phyloP scores from a whole-genome alignment of 2,329 filamentous ascomycete species.

The Xylaria sp. region DNA sequence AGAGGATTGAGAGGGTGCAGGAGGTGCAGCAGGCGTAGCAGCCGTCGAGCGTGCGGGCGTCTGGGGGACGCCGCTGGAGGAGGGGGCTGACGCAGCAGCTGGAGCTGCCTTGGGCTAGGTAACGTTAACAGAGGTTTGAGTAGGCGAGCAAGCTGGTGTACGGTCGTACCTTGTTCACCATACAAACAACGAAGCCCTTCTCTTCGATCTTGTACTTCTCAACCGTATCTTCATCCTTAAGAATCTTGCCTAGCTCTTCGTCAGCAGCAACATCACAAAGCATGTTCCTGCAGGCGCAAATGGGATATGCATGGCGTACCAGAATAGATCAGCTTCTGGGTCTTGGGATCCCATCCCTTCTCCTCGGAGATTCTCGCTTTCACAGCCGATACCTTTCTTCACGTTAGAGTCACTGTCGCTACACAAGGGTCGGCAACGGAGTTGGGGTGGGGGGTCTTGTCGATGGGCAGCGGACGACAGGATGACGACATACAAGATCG shows the following conservation, averaged over 20 bases:
- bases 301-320: slow-evolving; percentile 58
- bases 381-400: slow-evolving; percentile 74
- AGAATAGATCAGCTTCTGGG: slow-evolving; percentile 97
- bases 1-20: slow-evolving; percentile 52
- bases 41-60: slow-evolving; percentile 62
- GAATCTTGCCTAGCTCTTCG: slow-evolving; percentile 79
- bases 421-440: slow-evolving; percentile 4
- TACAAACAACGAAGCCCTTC: slow-evolving; percentile 99
- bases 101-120: slow-evolving; percentile 70
- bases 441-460: slow-evolving; percentile 7
- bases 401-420: slow-evolving; percentile 26
- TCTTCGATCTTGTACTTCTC: slow-evolving; percentile 98
- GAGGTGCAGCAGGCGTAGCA: slow-evolving; percentile 53
- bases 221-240: slow-evolving; percentile 96
- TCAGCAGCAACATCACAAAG: slow-evolving; percentile 29
- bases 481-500: slow-evolving; percentile 73
- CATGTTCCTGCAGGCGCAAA: neutral
- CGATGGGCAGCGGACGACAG: slow-evolving; percentile 25
- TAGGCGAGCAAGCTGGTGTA: slow-evolving; percentile 4
- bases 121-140: slow-evolving; percentile 3
- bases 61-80: slow-evolving; percentile 61
- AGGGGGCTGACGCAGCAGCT: slow-evolving; percentile 57
- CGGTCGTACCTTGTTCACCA: slow-evolving; percentile 84
- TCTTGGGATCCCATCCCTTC: slow-evolving; percentile 90
- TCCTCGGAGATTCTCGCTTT: slow-evolving; percentile 91